Evolutionary conservation across 768 basidiomycete species (phyloP).

Genomic region (Phlebiopsis flavidoalba): DNA sequence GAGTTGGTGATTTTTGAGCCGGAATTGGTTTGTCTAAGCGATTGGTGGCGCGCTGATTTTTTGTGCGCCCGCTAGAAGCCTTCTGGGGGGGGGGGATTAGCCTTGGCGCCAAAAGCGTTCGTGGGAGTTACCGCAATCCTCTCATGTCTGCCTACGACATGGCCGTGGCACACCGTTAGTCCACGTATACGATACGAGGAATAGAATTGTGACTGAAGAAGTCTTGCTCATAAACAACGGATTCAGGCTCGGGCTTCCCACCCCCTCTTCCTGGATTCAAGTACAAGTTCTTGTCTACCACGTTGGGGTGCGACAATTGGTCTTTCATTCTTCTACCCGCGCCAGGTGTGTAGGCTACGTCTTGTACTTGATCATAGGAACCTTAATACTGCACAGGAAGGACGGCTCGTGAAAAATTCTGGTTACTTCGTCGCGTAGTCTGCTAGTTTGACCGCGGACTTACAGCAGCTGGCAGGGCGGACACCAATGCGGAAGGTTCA

Average conservation of each 20-base stretch:
- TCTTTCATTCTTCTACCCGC: constrained; percentile 98
- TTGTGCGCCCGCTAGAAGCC: neutral
- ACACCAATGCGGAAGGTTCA: constrained; percentile 67
- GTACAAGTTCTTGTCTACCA: constrained; percentile 77
- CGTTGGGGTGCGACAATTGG: constrained; percentile 92
- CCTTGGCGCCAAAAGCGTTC: neutral
- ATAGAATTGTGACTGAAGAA: neutral
- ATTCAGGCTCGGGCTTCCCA: constrained; percentile 76
- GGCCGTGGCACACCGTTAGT: constrained; percentile 24
- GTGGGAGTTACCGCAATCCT: constrained; percentile 14
- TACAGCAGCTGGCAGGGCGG: constrained; percentile 22
- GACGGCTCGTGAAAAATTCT: constrained; percentile 32
- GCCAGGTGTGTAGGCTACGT: constrained; percentile 58
- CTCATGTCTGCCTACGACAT: constrained; percentile 18
- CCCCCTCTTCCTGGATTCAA: constrained; percentile 79
- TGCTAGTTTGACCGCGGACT: neutral
- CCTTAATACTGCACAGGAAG: constrained; percentile 27
- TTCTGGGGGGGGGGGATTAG: neutral
- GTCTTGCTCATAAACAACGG: neutral
- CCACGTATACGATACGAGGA: constrained; percentile 2
- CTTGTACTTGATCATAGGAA: neutral
- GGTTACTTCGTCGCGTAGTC: constrained; percentile 20
- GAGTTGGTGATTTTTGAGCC: neutral
- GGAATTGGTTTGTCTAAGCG: neutral
- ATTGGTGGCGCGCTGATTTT: no score